These are phyloP conservation scores for Alternaria longipes DNA, from an alignment of 2,329 filamentous ascomycete genomes.

Conservation along the genomic window DNA sequence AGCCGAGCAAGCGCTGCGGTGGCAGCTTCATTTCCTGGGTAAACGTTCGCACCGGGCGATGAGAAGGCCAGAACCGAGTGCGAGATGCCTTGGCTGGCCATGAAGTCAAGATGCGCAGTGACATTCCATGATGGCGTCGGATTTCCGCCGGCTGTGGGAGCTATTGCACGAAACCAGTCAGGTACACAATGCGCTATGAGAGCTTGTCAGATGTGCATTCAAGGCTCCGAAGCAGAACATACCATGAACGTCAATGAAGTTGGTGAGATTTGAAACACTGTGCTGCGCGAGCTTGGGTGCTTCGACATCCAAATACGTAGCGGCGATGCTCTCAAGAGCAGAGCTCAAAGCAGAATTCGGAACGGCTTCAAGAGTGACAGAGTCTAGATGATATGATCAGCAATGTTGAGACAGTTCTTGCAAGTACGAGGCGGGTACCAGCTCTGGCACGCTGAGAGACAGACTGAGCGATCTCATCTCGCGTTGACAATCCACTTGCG, in stretches of 20 bases:
- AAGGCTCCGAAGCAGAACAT: background rate
- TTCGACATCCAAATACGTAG: background rate
- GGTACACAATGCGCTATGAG: slow-evolving; percentile 16
- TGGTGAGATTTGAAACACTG: background rate
- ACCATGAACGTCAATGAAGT: slow-evolving; percentile 10
- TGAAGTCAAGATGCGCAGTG: slow-evolving; percentile 10
- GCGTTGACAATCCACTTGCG: background rate
- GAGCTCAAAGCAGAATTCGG: background rate
- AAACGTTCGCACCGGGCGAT: slow-evolving; percentile 13
- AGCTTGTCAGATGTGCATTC: background rate
- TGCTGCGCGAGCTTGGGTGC: background rate
- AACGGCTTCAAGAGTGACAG: background rate
- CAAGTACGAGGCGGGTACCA: background rate
- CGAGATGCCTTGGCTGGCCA: slow-evolving; percentile 2
- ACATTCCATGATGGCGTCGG: slow-evolving; percentile 16
- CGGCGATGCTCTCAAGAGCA: background rate
- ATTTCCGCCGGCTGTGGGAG: slow-evolving; percentile 10
- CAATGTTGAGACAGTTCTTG: background rate
- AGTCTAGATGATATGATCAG: background rate
- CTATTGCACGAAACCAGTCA: slow-evolving; percentile 14
- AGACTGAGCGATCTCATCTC: background rate
- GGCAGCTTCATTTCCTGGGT: slow-evolving; percentile 1
- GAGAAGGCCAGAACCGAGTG: background rate
- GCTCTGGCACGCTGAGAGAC: background rate
- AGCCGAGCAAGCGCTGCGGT: slow-evolving; percentile 15